Base-by-base conservation (phyloP, 257 asterid species). In the Mitragyna speciosa region DNA sequence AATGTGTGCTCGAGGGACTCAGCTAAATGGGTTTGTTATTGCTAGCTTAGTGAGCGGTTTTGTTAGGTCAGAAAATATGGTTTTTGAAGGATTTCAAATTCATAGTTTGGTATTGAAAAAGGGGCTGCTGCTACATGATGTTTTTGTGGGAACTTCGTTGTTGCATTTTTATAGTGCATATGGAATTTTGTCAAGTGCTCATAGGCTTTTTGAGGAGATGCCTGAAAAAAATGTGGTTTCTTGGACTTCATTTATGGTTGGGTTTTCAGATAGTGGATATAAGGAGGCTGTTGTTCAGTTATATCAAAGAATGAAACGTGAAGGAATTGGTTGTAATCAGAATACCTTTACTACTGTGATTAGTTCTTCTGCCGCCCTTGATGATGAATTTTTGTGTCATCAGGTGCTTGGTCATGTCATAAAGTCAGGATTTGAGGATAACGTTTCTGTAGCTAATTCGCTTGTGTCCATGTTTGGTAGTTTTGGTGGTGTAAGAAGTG, bases 161-260 rank as follows among this genome's bases (percentile, higher is more conserved):
- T 76, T 94, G 91, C 97, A 92, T 86, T 94, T 94, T 82, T 92
- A 92, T 81, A 94, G 98, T 51, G 91, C 86, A 30, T 89, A 81
- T 84, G 92, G 96, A 26, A 79, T 82, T 64, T 72, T 87, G 82
- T 84, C 83, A 75, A 87, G 80, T 80, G 94, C 96, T 75, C 80
- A 69, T 80, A 81, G 63, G 22, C 81, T 90, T 69, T 92, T 94
- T 73, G 92, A 87, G 70, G 94, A 90, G 82, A 88, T 92, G 92
- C 95, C 96, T 6, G 90, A 85, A 67, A 90, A 86, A 80, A 94
- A 94, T 87, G 98, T 94, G 54, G 98, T 94, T 70, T 88, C 98
- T 80, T 94, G 98, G 97, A 94, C 98, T 70, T 92, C 98, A 6
- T 83, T 91, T 83, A 94, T 92, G 98, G 97, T 92, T 80, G 88